phyloP scores from a whole-genome alignment of 1,284 basidiomycete genomes.

The Fistulinella staudtii region DNA sequence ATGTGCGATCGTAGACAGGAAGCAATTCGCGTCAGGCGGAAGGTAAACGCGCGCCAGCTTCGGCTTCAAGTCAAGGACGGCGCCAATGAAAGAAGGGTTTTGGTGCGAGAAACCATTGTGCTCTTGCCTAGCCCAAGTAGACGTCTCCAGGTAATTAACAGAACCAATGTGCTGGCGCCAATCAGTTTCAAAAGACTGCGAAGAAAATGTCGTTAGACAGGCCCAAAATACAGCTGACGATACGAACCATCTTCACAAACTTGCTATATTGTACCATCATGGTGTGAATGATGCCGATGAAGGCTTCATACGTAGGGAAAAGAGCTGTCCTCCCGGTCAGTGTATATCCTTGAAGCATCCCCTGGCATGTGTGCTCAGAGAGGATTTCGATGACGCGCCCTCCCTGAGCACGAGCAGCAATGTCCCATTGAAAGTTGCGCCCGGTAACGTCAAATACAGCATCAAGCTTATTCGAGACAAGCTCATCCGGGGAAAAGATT shows the following conservation, averaged over 20 bases:
- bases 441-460: slow-evolving; percentile 62
- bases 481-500: slow-evolving; percentile 89
- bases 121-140: slow-evolving; percentile 82
- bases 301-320: slow-evolving; percentile 88
- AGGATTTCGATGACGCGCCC: slow-evolving; percentile 86
- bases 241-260: slow-evolving; percentile 70
- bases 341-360: slow-evolving; percentile 84
- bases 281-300: slow-evolving; percentile 74
- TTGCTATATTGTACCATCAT: slow-evolving; percentile 85
- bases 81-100: slow-evolving; percentile 83
- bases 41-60: slow-evolving; percentile 78
- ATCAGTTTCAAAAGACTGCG: slow-evolving; percentile 58
- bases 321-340: slow-evolving; percentile 78
- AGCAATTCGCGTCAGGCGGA: slow-evolving; percentile 87
- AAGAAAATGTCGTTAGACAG: slow-evolving; percentile 13
- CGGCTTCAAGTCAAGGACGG: slow-evolving; percentile 74
- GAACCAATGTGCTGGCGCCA: slow-evolving; percentile 75
- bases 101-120: slow-evolving; percentile 82
- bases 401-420: slow-evolving; percentile 54
- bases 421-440: slow-evolving; percentile 83
- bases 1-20: slow-evolving; percentile 77
- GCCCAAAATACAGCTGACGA: neutral
- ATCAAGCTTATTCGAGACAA: slow-evolving; percentile 88
- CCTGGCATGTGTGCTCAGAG: slow-evolving; percentile 85
- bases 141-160: slow-evolving; percentile 84